These are phyloP conservation scores for Colletotrichum kahawae DNA, from an alignment of 2,329 filamentous ascomycete species.

Conservation along the genomic window DNA sequence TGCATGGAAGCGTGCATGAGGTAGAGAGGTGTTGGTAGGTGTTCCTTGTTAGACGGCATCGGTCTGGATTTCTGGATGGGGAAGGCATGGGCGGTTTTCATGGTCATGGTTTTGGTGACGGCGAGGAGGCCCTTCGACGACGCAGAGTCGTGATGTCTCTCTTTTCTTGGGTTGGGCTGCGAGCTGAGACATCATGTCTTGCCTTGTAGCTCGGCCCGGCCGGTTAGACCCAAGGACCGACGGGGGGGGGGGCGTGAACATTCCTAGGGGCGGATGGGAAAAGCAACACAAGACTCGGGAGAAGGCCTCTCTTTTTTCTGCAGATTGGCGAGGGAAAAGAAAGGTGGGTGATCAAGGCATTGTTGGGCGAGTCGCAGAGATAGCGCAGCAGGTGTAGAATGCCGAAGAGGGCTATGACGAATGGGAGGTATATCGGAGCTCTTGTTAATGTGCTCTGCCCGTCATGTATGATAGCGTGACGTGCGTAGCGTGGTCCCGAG, in stretches of 20 bases:
- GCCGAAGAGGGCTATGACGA: not conserved
- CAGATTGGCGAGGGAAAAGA: not conserved
- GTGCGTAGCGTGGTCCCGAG: not conserved
- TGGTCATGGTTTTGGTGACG: not conserved
- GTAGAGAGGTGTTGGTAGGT: not conserved
- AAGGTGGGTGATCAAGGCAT: not conserved
- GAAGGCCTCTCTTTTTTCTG: too few relatives aligned
- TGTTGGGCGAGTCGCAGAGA: not conserved
- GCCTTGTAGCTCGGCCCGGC: not conserved
- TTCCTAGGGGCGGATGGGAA: not conserved
- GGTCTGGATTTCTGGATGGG: not conserved
- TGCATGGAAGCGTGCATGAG: slow-evolving; percentile 1
- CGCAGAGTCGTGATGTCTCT: not conserved
- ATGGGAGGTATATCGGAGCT: not conserved
- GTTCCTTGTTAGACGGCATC: not conserved
- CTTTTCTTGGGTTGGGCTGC: not conserved
- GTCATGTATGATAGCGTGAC: not conserved
- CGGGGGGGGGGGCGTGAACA: not conserved
- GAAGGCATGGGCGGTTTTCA: not conserved
- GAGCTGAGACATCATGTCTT: not conserved
- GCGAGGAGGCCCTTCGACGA: not conserved
- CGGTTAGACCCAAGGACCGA: not conserved
- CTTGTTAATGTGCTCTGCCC: not conserved
- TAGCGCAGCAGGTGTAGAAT: not conserved
- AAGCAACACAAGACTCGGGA: not conserved